phyloP scores from a whole-genome alignment of 768 basidiomycete genomes.

The Amanita muscaria region DNA sequence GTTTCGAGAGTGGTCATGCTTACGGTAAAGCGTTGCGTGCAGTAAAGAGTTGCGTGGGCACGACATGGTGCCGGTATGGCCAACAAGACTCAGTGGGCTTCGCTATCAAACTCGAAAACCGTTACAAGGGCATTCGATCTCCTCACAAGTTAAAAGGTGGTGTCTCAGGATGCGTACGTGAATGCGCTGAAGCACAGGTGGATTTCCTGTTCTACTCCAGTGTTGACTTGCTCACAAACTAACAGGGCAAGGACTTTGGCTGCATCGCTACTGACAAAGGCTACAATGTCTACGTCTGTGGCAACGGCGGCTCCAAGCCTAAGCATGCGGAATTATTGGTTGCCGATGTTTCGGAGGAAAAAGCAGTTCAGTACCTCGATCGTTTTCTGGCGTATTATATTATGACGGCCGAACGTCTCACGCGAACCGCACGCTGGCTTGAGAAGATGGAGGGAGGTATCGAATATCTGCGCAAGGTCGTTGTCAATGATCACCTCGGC shows the following conservation, averaged over 20 bases:
- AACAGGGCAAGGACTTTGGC: conserved; percentile 47
- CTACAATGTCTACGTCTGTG: conserved; percentile 70
- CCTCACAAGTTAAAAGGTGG: conserved; percentile 77
- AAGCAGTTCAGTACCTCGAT: conserved; percentile 54
- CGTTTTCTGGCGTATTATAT: conserved; percentile 65
- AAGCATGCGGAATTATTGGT: conserved; percentile 60
- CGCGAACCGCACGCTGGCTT: conserved; percentile 68
- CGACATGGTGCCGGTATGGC: conserved; percentile 62
- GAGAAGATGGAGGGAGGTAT: conserved; percentile 63
- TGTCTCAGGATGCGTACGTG: conserved; percentile 64
- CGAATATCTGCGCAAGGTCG: conserved; percentile 54
- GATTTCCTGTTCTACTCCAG: not conserved
- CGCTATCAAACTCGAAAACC: conserved; percentile 61
- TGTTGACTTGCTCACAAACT: not conserved
- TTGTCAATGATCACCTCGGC: conserved; percentile 63
- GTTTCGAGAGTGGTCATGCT: conserved; percentile 71
- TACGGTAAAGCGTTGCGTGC: conserved; percentile 66
- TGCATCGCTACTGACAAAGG: conserved; percentile 72
- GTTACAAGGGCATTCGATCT: conserved; percentile 60
- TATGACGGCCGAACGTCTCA: conserved; percentile 60
- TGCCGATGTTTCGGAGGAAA: conserved; percentile 51
- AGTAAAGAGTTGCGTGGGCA: conserved; percentile 73
- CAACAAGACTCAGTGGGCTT: conserved; percentile 70
- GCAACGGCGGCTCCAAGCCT: conserved; percentile 59
- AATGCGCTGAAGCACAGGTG: conserved; percentile 68